A percentile compares a stretch with the other conserved stretches of the same genome.
Conservation (phyloP, 768 basidiomycete species). For the Suillus placidus region DNA sequence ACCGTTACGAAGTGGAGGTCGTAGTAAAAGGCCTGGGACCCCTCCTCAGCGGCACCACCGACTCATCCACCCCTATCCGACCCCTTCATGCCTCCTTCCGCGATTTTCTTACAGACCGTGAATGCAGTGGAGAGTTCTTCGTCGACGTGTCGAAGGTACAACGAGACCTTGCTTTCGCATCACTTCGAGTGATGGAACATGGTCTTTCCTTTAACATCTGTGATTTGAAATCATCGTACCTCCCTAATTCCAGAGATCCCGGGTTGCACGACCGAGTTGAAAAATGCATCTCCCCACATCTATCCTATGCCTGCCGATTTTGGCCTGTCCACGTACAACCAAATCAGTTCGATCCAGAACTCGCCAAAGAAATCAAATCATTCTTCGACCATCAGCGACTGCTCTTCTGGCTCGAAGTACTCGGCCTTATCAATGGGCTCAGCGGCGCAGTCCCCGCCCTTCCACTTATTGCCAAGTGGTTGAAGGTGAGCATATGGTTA, state of each 20-base stretch:
- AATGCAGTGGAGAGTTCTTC: neutral
- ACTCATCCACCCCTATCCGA: neutral
- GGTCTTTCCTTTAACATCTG: neutral
- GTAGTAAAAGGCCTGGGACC: neutral
- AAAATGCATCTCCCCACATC: neutral
- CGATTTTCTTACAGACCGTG: neutral
- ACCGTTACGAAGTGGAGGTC: neutral
- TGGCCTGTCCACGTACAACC: neutral
- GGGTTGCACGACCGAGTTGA: neutral
- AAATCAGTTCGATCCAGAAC: neutral
- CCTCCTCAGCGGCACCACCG: neutral
- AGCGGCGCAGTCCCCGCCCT: neutral
- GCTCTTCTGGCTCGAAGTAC: neutral
- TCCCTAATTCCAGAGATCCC: neutral
- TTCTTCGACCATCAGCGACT: neutral
- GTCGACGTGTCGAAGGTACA: neutral
- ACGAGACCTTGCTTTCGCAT: neutral
- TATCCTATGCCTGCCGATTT: neutral
- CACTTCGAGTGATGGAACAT: neutral
- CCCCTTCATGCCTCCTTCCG: neutral
- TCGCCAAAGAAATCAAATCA: neutral
- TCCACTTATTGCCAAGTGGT: neutral
- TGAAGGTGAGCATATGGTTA: neutral
- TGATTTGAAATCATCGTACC: neutral
- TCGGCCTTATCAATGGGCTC: neutral